Evolutionary conservation across 176 grass and related monocot species (phyloP), one percentile per base, ranked within the genome.

Genomic region (Pontederia crassipes): DNA sequence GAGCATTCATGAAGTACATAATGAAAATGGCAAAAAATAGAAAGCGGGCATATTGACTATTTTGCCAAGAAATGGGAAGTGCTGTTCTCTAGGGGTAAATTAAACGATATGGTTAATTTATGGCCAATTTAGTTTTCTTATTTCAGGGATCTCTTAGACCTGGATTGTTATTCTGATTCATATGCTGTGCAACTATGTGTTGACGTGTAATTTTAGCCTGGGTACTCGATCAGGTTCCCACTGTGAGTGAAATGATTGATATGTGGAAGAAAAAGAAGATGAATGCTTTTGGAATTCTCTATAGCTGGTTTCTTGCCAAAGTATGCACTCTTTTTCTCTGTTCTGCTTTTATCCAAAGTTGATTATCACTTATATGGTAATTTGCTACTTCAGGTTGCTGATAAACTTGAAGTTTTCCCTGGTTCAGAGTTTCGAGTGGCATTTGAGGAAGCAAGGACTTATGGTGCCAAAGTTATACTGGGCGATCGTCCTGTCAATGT

Each of bases 261-360:
- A 86, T 85, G 84, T 98, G 87, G 84, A 98, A 86, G 76, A 98
- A 87, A 50, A 86, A 98, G 63, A 98, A 89, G 65, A 82, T 80
- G 71, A 98, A 92, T 72, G 65, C 87, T 62, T 98, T 98, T 58
- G 87, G 93, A 11, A 98, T 98, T 71, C 73, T 98, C 46, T 98
- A 98, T 62, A 88, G 79, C 66, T 98, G 93, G 81, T 98, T 98
- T 75, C 93, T 98, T 74, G 87, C 93, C 29, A 98, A 92, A 81
- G 93, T 77, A 80, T 74, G 32, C 11, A 12, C 45, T 24, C 58
- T 66, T 11, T 48, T 75, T 68, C 55, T 32, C 62, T 48, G 8
- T 61, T 46, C 20, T 67, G 12, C 51, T 12, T 54, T 1, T 32
- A 45, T 20, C 58, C 65, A 50, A 8, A 72, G 29, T 45, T 68